Percentiles rank a stretch among this genome's conserved stretches.
Evolutionary conservation across 176 grass and related monocot genomes (phyloP).

Genomic region (Carex cristatella): DNA sequence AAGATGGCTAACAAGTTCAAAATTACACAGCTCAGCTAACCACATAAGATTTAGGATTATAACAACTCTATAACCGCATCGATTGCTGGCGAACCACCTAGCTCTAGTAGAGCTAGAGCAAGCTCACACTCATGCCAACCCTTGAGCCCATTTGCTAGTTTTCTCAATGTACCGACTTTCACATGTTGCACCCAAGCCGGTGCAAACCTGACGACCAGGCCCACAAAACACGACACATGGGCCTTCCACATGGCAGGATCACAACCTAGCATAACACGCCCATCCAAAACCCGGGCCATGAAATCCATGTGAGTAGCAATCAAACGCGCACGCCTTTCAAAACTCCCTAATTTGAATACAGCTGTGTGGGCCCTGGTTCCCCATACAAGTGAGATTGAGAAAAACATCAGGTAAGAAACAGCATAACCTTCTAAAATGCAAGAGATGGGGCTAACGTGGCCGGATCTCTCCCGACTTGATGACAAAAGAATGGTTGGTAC

Average conservation of each 20-base stretch:
- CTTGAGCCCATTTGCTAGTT: conserved; percentile 56
- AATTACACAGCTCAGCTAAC: not conserved
- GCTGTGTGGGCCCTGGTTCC: conserved; percentile 36
- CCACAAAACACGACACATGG: conserved; percentile 64
- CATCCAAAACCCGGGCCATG: conserved; percentile 67
- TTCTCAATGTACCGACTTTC: conserved; percentile 60
- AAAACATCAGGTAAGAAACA: conserved; percentile 86
- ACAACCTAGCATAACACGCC: conserved; percentile 74
- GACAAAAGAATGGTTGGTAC: conserved; percentile 76
- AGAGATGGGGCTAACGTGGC: conserved; percentile 38
- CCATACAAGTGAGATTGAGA: conserved; percentile 69
- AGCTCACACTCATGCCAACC: conserved; percentile 74
- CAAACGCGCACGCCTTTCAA: conserved; percentile 58
- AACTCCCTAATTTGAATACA: conserved; percentile 42
- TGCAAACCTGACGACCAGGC: conserved; percentile 72
- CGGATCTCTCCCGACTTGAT: conserved; percentile 40
- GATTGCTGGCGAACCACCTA: conserved; percentile 33
- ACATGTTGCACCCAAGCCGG: conserved; percentile 69
- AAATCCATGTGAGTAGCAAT: conserved; percentile 89
- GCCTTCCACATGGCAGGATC: conserved; percentile 77
- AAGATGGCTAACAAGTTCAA: not conserved
- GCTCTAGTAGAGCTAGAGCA: conserved; percentile 68
- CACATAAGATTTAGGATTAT: not conserved
- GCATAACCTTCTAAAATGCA: conserved; percentile 72
- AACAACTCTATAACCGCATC: conserved; percentile 19